These are phyloP conservation scores for Pythium monospermum DNA, from an alignment of 352 stramenopile genomes.

Conservation along the genomic window DNA sequence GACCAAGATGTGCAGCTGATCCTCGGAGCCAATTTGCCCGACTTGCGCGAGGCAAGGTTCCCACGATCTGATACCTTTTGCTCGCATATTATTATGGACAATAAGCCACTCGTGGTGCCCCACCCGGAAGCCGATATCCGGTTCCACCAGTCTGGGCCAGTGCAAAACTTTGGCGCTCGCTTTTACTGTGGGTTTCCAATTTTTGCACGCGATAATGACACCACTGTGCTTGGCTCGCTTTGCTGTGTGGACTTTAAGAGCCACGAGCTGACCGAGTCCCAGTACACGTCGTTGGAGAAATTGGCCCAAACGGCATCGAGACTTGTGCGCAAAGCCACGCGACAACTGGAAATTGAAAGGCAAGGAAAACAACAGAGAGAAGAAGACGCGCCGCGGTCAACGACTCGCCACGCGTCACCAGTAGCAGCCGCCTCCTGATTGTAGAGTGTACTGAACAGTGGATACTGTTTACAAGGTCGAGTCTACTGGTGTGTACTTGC, in stretches of 20 bases:
- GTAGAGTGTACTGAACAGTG: neutral
- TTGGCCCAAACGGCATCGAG: constrained; percentile 26
- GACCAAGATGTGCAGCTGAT: constrained; percentile 39
- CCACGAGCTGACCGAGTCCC: constrained; percentile 40
- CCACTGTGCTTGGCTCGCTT: constrained; percentile 49
- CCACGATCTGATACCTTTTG: constrained; percentile 59
- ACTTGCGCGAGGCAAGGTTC: constrained; percentile 30
- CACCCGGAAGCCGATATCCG: constrained; percentile 49
- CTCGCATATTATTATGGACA: constrained; percentile 45
- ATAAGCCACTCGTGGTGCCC: constrained; percentile 47
- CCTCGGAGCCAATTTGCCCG: constrained; percentile 33
- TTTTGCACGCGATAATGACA: constrained; percentile 29
- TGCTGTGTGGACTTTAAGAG: constrained; percentile 52
- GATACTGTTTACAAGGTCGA: neutral
- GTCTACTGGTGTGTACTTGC: too few species aligned
- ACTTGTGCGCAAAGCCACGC: constrained; percentile 8
- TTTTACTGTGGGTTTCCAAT: constrained; percentile 72
- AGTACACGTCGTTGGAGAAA: constrained; percentile 50
- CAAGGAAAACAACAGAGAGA: constrained; percentile 5
- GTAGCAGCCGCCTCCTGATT: neutral
- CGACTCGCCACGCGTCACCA: neutral
- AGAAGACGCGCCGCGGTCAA: neutral
- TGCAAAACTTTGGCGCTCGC: constrained; percentile 29
- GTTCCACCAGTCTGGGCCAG: constrained; percentile 25
- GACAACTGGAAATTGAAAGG: constrained; percentile 1